Percentiles rank a stretch among this genome's conserved stretches.
Evolutionary conservation across 2,329 filamentous ascomycete genomes (phyloP).

Genomic region (Aspergillus fumigatiaffinis): DNA sequence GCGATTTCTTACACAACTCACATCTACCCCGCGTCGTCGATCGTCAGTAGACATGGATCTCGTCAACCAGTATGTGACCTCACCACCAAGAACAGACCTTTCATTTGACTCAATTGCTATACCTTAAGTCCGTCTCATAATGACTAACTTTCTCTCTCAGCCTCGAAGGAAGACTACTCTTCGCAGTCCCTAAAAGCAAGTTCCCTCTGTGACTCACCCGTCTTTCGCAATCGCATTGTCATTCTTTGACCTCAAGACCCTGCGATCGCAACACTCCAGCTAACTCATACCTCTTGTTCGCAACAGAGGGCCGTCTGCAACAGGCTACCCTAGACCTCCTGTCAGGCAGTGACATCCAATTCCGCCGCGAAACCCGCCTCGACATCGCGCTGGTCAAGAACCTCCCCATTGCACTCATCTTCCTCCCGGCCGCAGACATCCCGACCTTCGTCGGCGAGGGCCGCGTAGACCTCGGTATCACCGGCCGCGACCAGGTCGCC

Average conservation of each 20-base stretch:
- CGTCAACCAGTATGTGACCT: constrained; percentile 55
- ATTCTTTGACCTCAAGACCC: neutral
- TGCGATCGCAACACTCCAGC: constrained; percentile 1
- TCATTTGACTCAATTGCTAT: constrained; percentile 1
- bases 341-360: constrained; percentile 91
- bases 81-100: neutral
- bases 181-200: constrained; percentile 97
- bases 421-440: constrained; percentile 95
- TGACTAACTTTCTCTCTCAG: constrained; percentile 48
- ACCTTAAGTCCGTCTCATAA: constrained; percentile 1
- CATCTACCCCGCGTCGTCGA: constrained; percentile 20
- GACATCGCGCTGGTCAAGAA: constrained; percentile 99
- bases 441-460: constrained; percentile 96
- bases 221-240: constrained; percentile 1
- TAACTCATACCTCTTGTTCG: constrained; percentile 3
- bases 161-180: constrained; percentile 86
- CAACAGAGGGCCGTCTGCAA: constrained; percentile 84
- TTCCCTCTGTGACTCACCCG: constrained; percentile 29
- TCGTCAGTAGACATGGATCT: constrained; percentile 51
- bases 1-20: neutral
- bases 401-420: constrained; percentile 88
- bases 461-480: constrained; percentile 89
- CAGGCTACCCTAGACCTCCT: constrained; percentile 85
- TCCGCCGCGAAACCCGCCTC: constrained; percentile 87
- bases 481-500: constrained; percentile 84